Conservation (phyloP, 2,329 filamentous ascomycete species). For the Arachnomyces sp. region DNA sequence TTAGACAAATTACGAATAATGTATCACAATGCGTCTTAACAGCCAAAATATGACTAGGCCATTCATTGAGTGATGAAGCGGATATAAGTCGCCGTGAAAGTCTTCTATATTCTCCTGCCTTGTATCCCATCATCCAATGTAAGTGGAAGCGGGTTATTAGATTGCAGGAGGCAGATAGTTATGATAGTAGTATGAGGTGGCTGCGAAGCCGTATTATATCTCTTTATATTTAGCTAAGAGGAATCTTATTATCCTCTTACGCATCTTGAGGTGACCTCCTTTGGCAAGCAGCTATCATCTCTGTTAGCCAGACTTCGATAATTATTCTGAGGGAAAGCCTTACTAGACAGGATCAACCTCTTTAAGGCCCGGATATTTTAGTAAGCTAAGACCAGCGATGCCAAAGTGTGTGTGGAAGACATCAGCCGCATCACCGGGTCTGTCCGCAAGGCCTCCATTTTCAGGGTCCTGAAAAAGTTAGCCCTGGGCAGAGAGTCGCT, state of each 20-base stretch:
- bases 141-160: slow-evolving; percentile 57
- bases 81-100: slow-evolving; percentile 4
- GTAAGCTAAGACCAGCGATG: slow-evolving; percentile 75
- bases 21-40: slow-evolving; percentile 36
- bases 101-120: slow-evolving; percentile 56
- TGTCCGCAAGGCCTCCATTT: slow-evolving; percentile 76
- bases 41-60: slow-evolving; percentile 13
- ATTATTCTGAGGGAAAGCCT: slow-evolving; percentile 24
- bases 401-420: slow-evolving; percentile 94
- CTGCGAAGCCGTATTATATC: slow-evolving; percentile 1
- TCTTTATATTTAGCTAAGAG: background rate
- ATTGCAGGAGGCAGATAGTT: slow-evolving; percentile 53
- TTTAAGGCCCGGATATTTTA: slow-evolving; percentile 67
- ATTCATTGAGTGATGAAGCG: background rate
- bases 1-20: slow-evolving; percentile 10
- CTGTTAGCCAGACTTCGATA: slow-evolving; percentile 12
- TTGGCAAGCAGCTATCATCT: slow-evolving; percentile 59
- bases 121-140: slow-evolving; percentile 59
- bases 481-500: slow-evolving; percentile 8
- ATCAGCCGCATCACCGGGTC: slow-evolving; percentile 91
- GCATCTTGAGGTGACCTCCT: slow-evolving; percentile 54
- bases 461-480: slow-evolving; percentile 56
- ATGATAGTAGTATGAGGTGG: slow-evolving; percentile 3
- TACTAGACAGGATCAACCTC: slow-evolving; percentile 84
- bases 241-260: slow-evolving; percentile 35